Conservation (phyloP, 2,329 filamentous ascomycete genomes). For the Monosporascus sp. region DNA sequence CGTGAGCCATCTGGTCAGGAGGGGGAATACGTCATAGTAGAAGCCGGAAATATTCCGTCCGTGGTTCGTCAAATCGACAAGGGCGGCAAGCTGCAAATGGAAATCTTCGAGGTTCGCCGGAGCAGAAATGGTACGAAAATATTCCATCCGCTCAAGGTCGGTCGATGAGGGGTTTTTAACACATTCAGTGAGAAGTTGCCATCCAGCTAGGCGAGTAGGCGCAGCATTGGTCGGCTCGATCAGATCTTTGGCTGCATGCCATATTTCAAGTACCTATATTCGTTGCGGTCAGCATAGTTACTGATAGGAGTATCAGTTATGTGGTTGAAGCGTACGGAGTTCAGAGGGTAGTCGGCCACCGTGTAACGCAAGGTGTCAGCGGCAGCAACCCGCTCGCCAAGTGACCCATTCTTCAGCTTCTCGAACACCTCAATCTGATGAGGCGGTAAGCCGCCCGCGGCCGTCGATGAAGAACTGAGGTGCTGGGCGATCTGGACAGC, state of each 20-base stretch:
- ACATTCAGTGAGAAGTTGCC: constrained; percentile 61
- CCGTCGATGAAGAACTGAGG: constrained; percentile 35
- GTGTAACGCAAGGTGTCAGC: constrained; percentile 52
- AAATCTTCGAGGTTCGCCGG: constrained; percentile 57
- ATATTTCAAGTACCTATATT: constrained; percentile 49
- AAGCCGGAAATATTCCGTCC: constrained; percentile 61
- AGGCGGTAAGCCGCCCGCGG: constrained; percentile 39
- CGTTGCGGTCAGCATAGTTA: constrained; percentile 1
- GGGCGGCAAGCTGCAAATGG: constrained; percentile 57
- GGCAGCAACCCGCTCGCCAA: constrained; percentile 50
- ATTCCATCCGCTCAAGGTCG: constrained; percentile 62
- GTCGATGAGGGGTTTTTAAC: constrained; percentile 57
- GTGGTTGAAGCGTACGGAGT: constrained; percentile 30
- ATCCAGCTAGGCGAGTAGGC: constrained; percentile 53
- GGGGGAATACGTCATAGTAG: constrained; percentile 60
- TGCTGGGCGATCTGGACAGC: constrained; percentile 41
- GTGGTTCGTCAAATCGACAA: constrained; percentile 55
- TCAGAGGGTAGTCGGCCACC: constrained; percentile 54
- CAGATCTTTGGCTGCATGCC: constrained; percentile 61
- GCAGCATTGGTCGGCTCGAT: constrained; percentile 52
- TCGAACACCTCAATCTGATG: constrained; percentile 51
- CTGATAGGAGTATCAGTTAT: not conserved
- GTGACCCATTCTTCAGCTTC: constrained; percentile 46
- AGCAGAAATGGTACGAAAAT: constrained; percentile 57
- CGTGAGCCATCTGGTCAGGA: constrained; percentile 57